Evolutionary conservation across 2,329 filamentous ascomycete genomes (phyloP), one percentile per base, ranked within the genome.

Genomic region (Coniochaeta pulveracea): DNA sequence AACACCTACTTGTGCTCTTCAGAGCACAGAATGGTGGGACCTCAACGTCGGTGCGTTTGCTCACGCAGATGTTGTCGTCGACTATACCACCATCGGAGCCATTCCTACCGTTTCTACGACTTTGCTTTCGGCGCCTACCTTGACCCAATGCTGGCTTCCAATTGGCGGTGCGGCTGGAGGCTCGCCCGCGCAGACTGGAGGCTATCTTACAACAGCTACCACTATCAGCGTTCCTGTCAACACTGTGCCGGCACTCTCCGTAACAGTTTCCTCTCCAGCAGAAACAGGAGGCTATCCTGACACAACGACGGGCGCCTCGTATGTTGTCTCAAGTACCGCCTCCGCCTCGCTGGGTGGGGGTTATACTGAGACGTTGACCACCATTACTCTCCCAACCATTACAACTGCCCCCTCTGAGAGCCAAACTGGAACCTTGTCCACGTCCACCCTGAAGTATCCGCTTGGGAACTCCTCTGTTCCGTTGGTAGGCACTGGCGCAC

Each of bases 101-200:
- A 55, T 55, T 15, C 61, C 61, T 12, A 58, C 54, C 30, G 39
- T 62, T 15, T 60, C 55, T n/a, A 50, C 59, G 18, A 56, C 52
- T 15, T 46, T 66, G 15, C 48, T 58, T 33, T 48, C 43, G 28
- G 48, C 50, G 18, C 58, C 58, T 4, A 54, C 51, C 16, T 35
- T 42, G 18, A 60, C 58, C 19, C 43, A 58, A 37, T 63, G 59
- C 46, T 41, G 50, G 39, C 34, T 48, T 19, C 37, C 32, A 9
- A 31, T 31, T 21, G 28, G 28, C 8, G 28, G 28, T 12, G 19
- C 26, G 11, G 16, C 26, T 27, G 26, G 26, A 10, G 30, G 17
- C 16, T 19, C 31, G 19, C 16, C 34, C 7, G 24, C 31, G 5
- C 19, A 26, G 25, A 28, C 26, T 9, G 29, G 17, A 10, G 12